phyloP scores from a whole-genome alignment of 495 filamentous ascomycete genomes.

The Daldinia loculata region DNA sequence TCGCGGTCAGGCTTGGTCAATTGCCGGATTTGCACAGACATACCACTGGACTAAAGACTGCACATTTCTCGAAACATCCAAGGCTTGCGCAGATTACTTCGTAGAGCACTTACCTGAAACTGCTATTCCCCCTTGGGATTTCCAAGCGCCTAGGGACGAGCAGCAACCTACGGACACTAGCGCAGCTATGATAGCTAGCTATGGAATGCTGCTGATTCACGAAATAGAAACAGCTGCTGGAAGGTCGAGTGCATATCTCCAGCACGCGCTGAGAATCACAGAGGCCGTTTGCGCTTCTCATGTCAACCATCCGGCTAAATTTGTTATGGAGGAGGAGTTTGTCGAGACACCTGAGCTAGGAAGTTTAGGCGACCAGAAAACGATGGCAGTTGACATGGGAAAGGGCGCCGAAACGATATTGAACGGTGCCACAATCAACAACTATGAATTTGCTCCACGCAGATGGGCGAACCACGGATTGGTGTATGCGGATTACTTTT shows the following conservation, averaged over 20 bases:
- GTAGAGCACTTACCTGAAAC: neutral
- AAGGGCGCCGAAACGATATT: constrained; percentile 42
- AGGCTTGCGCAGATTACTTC: neutral
- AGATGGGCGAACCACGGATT: constrained; percentile 50
- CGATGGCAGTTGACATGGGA: neutral
- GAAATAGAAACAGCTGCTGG: constrained; percentile 36
- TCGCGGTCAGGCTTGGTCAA: constrained; percentile 60
- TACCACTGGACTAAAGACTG: neutral
- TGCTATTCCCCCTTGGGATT: neutral
- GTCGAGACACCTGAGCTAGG: neutral
- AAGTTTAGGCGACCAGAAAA: neutral
- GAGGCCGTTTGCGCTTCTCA: constrained; percentile 27
- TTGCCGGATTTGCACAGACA: constrained; percentile 51
- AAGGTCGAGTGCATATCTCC: constrained; percentile 39
- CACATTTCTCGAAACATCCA: neutral
- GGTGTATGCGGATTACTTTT: constrained; percentile 61
- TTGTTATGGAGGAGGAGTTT: neutral
- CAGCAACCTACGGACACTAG: constrained; percentile 48
- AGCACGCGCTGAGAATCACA: constrained; percentile 48
- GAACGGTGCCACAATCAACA: constrained; percentile 52
- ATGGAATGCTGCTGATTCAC: constrained; percentile 53
- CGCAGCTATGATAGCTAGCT: constrained; percentile 53
- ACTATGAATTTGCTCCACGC: constrained; percentile 45
- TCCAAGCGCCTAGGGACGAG: constrained; percentile 34
- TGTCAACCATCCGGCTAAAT: constrained; percentile 2